Base-by-base conservation (phyloP, 2,329 filamentous ascomycete genomes). In the Sordariomycetes sp. region DNA sequence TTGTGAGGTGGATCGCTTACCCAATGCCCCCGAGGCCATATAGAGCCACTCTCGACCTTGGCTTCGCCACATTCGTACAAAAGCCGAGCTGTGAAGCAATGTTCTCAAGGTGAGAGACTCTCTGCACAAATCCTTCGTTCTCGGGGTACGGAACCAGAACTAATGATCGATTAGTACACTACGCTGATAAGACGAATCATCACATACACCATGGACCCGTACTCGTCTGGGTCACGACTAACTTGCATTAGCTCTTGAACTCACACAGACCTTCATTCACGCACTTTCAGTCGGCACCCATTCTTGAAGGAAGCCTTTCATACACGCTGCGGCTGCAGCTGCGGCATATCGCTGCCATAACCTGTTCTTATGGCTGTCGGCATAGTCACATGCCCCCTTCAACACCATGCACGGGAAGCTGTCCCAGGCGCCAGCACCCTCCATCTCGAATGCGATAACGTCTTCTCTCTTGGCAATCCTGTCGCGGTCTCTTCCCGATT, bases 401-500 rank as follows among this genome's bases (percentile, higher is more conserved):
- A 36, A 12, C 1, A 55, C 43, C 1, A 61, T 23, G 21, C 51
- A 55, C 0, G 57, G 54, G 2, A 58, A 38, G 1, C 41, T 35
- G 6, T 47, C 42, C 43, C 42, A 51, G 1, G 47, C 27, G 0
- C 53, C 51, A 3, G 50, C 51, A 1, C 45, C 47, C 31, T 55
- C 53, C 51, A 53, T 54, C 36, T 57, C 53, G 23, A 57, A 57
- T n/a, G 23, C 30, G 10, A 37, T 11, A 5, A 32, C 10, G 8
- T 34, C 8, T 0, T 45, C 29, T 24, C 37, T 8, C 12, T 38
- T 31, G 6, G 56, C 47, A 16, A 61, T 41, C 1, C 21, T 15
- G 32, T 65, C 59, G 8, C 61, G 49, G 6, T 50, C 38, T 9
- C 42, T 34, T 7, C 50, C 54, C 4, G 51, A 54, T 28, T 57